These are phyloP conservation scores for Neonectria punicea DNA, from an alignment of 2,329 filamentous ascomycete species.

Conservation along the genomic window DNA sequence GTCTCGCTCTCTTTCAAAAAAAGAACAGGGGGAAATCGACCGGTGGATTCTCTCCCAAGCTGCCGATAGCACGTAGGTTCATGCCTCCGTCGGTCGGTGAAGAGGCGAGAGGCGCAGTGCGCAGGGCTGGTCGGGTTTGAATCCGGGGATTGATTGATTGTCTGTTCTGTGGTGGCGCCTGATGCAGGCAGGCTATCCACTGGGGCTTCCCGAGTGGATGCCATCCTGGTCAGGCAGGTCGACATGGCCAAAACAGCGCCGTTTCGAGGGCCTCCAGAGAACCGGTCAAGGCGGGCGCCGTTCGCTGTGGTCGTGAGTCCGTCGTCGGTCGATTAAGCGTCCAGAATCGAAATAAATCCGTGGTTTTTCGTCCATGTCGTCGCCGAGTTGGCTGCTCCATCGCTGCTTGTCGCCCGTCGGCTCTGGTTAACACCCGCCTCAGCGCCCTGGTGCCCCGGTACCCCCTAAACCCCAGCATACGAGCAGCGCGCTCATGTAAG, in stretches of 20 bases:
- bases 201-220: conserved; percentile 47
- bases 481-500: conserved; percentile 40
- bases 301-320: conserved; percentile 27
- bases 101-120: conserved; percentile 29
- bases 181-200: conserved; percentile 44
- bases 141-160: conserved; percentile 44
- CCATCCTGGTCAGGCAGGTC: conserved; percentile 44
- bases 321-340: conserved; percentile 17
- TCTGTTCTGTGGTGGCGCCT: conserved; percentile 42
- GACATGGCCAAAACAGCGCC: conserved; percentile 43
- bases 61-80: conserved; percentile 26
- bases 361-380: conserved; percentile 10
- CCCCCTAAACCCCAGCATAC: conserved; percentile 37
- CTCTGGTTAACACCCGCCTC: conserved; percentile 29
- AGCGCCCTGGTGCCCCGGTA: conserved; percentile 8
- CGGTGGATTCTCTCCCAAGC: conserved; percentile 3
- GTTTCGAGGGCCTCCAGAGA: conserved; percentile 39
- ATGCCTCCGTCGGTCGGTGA: conserved; percentile 24
- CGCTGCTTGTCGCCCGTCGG: conserved; percentile 3
- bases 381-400: conserved; percentile 15
- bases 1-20: conserved; percentile 6
- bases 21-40: neutral
- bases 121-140: conserved; percentile 42
- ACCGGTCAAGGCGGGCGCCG: conserved; percentile 33
- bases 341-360: conserved; percentile 11